Conservation (phyloP, 192 early-diverging fungal genomes). For the Oehlia diaphana region DNA sequence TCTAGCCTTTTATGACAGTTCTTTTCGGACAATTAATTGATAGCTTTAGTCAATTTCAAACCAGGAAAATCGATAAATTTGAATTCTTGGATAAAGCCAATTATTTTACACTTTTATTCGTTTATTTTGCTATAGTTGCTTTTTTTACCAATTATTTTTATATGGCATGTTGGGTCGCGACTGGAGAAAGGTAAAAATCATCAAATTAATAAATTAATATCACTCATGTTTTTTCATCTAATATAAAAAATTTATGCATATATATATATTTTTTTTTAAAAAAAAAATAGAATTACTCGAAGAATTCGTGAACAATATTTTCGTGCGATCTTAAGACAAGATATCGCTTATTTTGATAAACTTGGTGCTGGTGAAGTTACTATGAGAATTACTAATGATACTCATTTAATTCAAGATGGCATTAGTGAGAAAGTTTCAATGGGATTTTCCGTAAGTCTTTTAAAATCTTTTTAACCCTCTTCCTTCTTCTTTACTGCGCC, state of each 20-base stretch:
- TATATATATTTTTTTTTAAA: neutral
- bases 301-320: conserved; percentile 79
- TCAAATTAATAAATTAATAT: too few relatives aligned
- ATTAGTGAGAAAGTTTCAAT: conserved; percentile 82
- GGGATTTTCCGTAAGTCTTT: conserved; percentile 39
- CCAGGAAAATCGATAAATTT: neutral
- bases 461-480: neutral
- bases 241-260: too few relatives aligned
- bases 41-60: neutral
- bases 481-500: neutral
- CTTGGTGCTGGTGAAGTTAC: conserved; percentile 75
- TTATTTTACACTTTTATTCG: neutral
- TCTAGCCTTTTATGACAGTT: neutral
- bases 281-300: conserved; percentile 37
- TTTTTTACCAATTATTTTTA: neutral
- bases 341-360: conserved; percentile 88
- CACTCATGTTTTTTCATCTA: too few relatives aligned
- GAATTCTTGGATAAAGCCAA: neutral
- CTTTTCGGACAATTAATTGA: neutral
- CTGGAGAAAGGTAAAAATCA: neutral
- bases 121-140: neutral
- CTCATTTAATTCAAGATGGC: conserved; percentile 88
- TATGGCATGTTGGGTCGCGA: neutral
- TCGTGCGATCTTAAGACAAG: conserved; percentile 77
- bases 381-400: conserved; percentile 85